Percentiles rank a stretch among this genome's conserved stretches.
phyloP scores from a whole-genome alignment of 129 eudicot species.

The Tanacetum coccineum region DNA sequence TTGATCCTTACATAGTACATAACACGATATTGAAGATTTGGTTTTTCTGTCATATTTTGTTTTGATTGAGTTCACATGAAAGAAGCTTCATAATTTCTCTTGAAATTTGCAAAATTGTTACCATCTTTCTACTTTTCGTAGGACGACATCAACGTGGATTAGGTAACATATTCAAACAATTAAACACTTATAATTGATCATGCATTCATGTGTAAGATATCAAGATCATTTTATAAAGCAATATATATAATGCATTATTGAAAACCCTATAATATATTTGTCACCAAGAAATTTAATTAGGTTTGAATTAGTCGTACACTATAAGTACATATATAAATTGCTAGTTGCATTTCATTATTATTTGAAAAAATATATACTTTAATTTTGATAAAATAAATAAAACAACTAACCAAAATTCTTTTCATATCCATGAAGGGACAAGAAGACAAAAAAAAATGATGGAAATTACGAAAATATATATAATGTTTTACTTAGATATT shows the following conservation, averaged over 20 bases:
- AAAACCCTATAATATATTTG: not conserved
- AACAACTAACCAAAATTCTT: not conserved
- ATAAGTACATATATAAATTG: not conserved
- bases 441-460: not conserved
- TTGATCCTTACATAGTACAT: conserved; percentile 6
- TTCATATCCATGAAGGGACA: conserved; percentile 17
- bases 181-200: too few relatives aligned
- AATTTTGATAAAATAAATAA: not conserved
- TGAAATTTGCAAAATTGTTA: not conserved
- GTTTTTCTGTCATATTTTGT: not conserved
- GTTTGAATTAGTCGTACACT: conserved; percentile 12
- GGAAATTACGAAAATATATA: too few relatives aligned
- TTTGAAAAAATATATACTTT: not conserved
- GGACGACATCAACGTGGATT: conserved; percentile 13
- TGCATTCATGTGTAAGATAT: too few relatives aligned
- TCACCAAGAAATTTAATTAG: not conserved
- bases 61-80: not conserved
- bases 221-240: too few relatives aligned
- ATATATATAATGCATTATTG: too few relatives aligned
- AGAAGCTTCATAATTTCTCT: conserved; percentile 2
- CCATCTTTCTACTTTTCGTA: conserved; percentile 8
- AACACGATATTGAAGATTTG: conserved; percentile 6
- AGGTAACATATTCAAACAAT: not conserved
- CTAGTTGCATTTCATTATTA: conserved; percentile 21
- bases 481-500: not conserved